Conservation (phyloP, 345 rosid species). For the Rhodamnia rubescens region DNA sequence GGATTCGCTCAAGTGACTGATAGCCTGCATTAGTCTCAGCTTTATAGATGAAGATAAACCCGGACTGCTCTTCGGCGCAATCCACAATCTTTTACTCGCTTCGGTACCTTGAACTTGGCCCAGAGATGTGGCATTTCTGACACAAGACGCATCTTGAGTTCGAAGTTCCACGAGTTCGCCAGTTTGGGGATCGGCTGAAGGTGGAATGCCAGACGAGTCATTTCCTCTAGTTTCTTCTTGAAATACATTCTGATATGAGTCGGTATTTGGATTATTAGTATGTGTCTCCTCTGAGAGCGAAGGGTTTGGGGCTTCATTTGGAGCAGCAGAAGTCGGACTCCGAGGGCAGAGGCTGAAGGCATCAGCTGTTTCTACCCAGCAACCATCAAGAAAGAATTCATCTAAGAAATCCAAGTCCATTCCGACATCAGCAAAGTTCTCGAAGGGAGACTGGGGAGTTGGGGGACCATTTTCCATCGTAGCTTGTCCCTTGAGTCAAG, state of each 20-base stretch:
- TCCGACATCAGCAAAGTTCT: conserved; percentile 27
- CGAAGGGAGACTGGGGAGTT: conserved; percentile 29
- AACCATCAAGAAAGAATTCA: conserved; percentile 69
- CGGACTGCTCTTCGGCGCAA: conserved; percentile 31
- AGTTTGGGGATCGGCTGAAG: neutral
- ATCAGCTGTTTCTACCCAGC: conserved; percentile 66
- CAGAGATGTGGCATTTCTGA: neutral
- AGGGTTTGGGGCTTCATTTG: conserved; percentile 17
- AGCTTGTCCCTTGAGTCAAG: conserved; percentile 13
- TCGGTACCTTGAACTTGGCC: conserved; percentile 30
- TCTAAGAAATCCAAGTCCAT: conserved; percentile 87
- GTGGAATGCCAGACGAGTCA: neutral
- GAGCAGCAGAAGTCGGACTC: conserved; percentile 11
- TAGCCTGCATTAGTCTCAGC: conserved; percentile 47
- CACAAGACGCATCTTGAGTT: neutral
- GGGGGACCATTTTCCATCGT: conserved; percentile 32
- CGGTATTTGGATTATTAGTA: neutral
- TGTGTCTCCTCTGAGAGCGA: neutral
- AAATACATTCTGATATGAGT: neutral
- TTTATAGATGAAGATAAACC: conserved; percentile 33
- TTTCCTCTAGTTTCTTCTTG: neutral
- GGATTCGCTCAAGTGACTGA: conserved; percentile 37
- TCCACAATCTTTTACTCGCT: conserved; percentile 52
- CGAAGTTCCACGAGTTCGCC: neutral
- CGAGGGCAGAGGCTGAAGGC: conserved; percentile 11